Conservation (phyloP, 768 basidiomycete genomes). For the Collybiopsis luxurians region DNA sequence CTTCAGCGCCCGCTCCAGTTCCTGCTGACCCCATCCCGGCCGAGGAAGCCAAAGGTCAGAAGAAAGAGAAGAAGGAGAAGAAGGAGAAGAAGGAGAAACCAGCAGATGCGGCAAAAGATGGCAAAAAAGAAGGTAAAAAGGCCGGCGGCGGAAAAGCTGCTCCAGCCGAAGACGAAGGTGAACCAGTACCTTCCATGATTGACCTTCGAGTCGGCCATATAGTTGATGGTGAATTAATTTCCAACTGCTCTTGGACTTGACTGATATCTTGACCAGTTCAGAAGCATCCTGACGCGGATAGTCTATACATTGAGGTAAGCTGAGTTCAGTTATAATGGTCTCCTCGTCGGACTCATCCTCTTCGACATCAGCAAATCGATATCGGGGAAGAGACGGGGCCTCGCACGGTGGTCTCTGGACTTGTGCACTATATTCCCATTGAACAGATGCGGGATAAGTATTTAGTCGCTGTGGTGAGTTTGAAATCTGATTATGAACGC, state of each 20-base stretch:
- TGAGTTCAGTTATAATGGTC: background rate
- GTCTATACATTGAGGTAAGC: constrained; percentile 89
- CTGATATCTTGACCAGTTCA: constrained; percentile 52
- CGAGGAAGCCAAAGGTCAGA: background rate
- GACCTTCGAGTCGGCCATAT: constrained; percentile 94
- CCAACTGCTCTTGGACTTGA: background rate
- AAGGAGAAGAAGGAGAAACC: constrained; percentile 53
- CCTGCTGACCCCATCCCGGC: constrained; percentile 22
- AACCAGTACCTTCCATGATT: constrained; percentile 93
- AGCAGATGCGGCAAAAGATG: constrained; percentile 33
- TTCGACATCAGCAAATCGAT: constrained; percentile 84
- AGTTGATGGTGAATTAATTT: constrained; percentile 65
- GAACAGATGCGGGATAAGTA: constrained; percentile 87
- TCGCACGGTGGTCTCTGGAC: constrained; percentile 93
- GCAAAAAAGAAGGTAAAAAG: constrained; percentile 28
- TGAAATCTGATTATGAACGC: background rate
- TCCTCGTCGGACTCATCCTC: background rate
- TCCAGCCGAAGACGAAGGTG: constrained; percentile 64
- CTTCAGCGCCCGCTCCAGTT: constrained; percentile 23
- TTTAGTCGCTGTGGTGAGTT: constrained; percentile 76
- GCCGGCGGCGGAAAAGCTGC: constrained; percentile 41
- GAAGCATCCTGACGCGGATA: constrained; percentile 96
- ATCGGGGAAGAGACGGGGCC: constrained; percentile 94
- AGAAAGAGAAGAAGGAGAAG: constrained; percentile 52
- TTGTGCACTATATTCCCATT: constrained; percentile 95